phyloP scores from a whole-genome alignment of 768 basidiomycete species.

The Naganishia friedmannii region DNA sequence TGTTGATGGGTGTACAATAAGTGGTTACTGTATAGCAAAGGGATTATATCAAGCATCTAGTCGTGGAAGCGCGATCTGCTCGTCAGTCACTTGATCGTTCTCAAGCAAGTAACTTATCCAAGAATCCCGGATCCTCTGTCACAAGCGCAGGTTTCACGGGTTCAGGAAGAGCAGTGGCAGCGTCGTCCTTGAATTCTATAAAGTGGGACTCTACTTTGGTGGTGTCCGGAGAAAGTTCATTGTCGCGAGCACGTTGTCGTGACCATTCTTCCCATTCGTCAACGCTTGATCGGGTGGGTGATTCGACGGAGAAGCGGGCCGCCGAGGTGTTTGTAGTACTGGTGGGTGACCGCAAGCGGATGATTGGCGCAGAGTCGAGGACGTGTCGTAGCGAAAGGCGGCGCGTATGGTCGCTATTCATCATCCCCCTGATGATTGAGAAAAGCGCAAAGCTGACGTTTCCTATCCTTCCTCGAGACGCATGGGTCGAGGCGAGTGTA shows the following conservation, averaged over 20 bases:
- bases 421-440: slow-evolving; percentile 23
- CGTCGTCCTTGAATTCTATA: background rate
- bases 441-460: slow-evolving; percentile 19
- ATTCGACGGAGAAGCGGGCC: slow-evolving; percentile 23
- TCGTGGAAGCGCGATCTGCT: background rate
- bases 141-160: slow-evolving; percentile 17
- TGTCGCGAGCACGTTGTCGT: slow-evolving; percentile 15
- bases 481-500: slow-evolving; percentile 19
- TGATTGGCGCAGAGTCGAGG: slow-evolving; percentile 10
- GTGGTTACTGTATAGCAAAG: background rate
- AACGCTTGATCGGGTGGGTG: slow-evolving; percentile 15
- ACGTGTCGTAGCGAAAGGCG: slow-evolving; percentile 21
- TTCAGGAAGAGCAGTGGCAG: background rate
- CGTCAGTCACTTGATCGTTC: background rate
- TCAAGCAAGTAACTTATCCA: slow-evolving; percentile 8
- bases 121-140: background rate
- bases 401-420: slow-evolving; percentile 23
- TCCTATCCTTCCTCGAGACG: background rate
- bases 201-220: slow-evolving; percentile 5
- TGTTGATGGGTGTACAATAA: slow-evolving; percentile 18
- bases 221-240: slow-evolving; percentile 11
- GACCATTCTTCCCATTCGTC: slow-evolving; percentile 31
- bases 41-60: background rate
- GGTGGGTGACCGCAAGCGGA: background rate
- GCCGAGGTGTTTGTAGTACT: background rate